A percentile compares a stretch with the other conserved stretches of the same genome.
These are phyloP conservation scores for Podaxis pistillaris DNA, from an alignment of 768 basidiomycete species.

Conservation along the genomic window DNA sequence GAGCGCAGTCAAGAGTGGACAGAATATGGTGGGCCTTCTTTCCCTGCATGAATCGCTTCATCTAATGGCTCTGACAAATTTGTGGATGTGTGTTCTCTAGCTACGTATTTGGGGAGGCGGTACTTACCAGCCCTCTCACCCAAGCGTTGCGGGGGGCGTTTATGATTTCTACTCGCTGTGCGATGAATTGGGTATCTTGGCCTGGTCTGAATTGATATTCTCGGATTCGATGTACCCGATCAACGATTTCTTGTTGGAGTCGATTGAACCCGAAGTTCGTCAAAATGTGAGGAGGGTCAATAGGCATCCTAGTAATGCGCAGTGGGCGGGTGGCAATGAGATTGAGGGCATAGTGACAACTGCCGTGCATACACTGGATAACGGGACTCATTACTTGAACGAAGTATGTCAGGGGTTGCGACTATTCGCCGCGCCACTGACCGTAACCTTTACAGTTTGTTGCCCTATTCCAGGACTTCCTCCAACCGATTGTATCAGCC, in stretches of 20 bases:
- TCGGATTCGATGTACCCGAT: slow-evolving; percentile 56
- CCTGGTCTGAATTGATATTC: slow-evolving; percentile 63
- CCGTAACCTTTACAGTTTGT: slow-evolving; percentile 36
- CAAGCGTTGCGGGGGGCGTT: slow-evolving; percentile 38
- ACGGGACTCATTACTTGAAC: slow-evolving; percentile 47
- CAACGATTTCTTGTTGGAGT: slow-evolving; percentile 50
- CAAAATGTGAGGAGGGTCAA: slow-evolving; percentile 58
- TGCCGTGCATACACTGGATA: slow-evolving; percentile 33
- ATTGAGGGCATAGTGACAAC: slow-evolving; percentile 51
- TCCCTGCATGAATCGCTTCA: neutral
- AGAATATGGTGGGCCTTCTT: slow-evolving; percentile 52
- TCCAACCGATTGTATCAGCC: slow-evolving; percentile 44
- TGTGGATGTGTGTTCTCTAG: slow-evolving; percentile 23
- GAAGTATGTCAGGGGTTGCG: slow-evolving; percentile 32
- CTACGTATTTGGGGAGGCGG: slow-evolving; percentile 63
- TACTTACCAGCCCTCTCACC: slow-evolving; percentile 44
- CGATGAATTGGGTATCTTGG: slow-evolving; percentile 59
- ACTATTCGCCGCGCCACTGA: neutral
- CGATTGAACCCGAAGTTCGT: slow-evolving; percentile 52
- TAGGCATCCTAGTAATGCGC: slow-evolving; percentile 53
- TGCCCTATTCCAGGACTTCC: slow-evolving; percentile 49
- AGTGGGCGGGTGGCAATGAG: slow-evolving; percentile 64
- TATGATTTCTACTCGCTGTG: slow-evolving; percentile 59
- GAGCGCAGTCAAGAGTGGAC: slow-evolving; percentile 52
- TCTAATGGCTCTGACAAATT: neutral